Evolutionary conservation across 2,329 filamentous ascomycete species (phyloP).

Genomic region (Chaetomiaceae sp.): DNA sequence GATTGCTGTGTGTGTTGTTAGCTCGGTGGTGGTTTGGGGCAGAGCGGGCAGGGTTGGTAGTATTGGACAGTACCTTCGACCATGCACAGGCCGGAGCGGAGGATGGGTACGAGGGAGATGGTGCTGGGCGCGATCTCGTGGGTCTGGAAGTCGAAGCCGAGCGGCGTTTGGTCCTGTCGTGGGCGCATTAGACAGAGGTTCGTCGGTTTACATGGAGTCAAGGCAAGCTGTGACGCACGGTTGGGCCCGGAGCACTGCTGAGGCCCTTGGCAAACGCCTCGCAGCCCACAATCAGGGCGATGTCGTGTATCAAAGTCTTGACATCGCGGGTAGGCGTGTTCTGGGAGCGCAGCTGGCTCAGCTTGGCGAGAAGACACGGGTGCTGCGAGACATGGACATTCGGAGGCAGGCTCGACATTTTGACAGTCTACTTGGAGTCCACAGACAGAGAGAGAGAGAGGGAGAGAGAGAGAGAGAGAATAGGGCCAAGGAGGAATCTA

Average conservation of each 20-base stretch:
- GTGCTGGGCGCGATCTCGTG: conserved; percentile 56
- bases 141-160: conserved; percentile 69
- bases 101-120: conserved; percentile 81
- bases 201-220: background rate
- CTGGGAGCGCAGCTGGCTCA: conserved; percentile 78
- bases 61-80: conserved; percentile 57
- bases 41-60: background rate
- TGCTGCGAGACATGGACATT: conserved; percentile 76
- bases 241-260: conserved; percentile 50
- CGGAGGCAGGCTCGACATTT: conserved; percentile 37
- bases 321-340: conserved; percentile 66
- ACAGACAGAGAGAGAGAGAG: too few species aligned
- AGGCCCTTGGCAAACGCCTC: conserved; percentile 69
- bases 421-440: too few species aligned
- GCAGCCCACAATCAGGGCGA: conserved; percentile 71
- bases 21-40: background rate
- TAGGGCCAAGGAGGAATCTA: too few species aligned
- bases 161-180: conserved; percentile 64
- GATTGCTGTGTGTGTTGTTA: conserved; percentile 47
- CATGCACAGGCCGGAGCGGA: conserved; percentile 90
- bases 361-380: conserved; percentile 80
- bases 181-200: conserved; percentile 1
- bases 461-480: too few species aligned
- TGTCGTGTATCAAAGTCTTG: conserved; percentile 78
- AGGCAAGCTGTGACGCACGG: conserved; percentile 43